Evolutionary conservation across 139 green algal species (phyloP), one percentile per base, ranked within the genome.

Genomic region (Tetradesmus lagerheimii): DNA sequence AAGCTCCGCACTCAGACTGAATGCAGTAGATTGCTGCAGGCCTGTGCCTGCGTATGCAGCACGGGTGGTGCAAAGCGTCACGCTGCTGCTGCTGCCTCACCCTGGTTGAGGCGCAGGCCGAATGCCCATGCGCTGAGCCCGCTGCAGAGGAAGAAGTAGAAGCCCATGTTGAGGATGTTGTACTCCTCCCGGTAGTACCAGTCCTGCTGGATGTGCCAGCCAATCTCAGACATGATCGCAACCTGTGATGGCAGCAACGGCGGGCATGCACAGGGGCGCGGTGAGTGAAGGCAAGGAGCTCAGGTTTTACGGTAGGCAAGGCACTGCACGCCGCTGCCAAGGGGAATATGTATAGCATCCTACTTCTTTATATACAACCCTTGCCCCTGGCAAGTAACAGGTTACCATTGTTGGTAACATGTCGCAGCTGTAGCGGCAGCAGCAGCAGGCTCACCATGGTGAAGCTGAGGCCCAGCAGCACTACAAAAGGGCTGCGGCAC

Each of bases 121-220:
- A 67, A 64, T 29, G 83, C 83, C 83, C 83, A 89, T 5, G 77
- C 27, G 35, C 25, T n/a, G 25, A 77, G 37, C 14, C 83, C 83
- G 2, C 27, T 62, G 31, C 16, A 34, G 16, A 89, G 66, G 66
- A 89, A 89, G 62, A 89, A 66, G 66, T 89, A 89, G 62, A 89
- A 83, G 76, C 23, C 76, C 34, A 83, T 45, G 76, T 83, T 83
- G 38, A 57, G 76, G 34, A 83, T 83, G 76, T 83, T 83, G 76
- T 83, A 83, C 76, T 83, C 76, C 38, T 83, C 76, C 35, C 29
- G 53, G 76, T 83, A 83, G 76, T 53, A 83, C 76, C 76, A 83
- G 76, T 45, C 76, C 35, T 83, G 76, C 38, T 50, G 9, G 2
- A 83, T 50, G 76, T 83, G 76, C 76, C 76, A 83, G 76, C 76